These are phyloP conservation scores for Kwoniella heveanensis DNA, from an alignment of 768 basidiomycete genomes.

Conservation along the genomic window DNA sequence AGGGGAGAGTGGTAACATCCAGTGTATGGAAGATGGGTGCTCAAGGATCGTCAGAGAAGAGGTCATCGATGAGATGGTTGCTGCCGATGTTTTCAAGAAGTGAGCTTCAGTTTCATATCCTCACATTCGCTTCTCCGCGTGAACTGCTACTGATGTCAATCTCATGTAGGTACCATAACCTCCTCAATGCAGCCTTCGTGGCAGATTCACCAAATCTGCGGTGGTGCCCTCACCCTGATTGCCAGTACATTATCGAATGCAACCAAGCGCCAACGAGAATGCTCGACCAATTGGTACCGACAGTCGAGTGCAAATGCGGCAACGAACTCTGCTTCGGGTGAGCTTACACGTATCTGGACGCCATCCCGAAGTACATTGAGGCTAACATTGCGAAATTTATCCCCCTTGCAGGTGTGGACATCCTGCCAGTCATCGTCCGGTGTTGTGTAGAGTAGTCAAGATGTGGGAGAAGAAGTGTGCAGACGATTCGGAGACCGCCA, in stretches of 20 bases:
- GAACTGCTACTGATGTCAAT: not conserved
- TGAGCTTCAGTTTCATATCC: conserved; percentile 51
- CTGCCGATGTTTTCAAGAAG: conserved; percentile 59
- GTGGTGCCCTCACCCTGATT: conserved; percentile 93
- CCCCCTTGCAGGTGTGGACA: conserved; percentile 63
- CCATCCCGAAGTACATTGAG: no score
- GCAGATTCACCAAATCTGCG: conserved; percentile 76
- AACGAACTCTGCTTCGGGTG: conserved; percentile 90
- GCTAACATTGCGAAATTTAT: not conserved
- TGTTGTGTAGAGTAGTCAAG: conserved; percentile 82
- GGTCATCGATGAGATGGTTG: conserved; percentile 60
- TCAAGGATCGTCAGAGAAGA: conserved; percentile 56
- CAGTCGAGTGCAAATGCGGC: conserved; percentile 75
- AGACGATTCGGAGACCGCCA: conserved; percentile 97
- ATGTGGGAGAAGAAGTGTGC: conserved; percentile 97
- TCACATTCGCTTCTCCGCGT: not conserved
- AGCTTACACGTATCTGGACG: conserved; percentile 2
- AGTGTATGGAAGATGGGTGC: conserved; percentile 59
- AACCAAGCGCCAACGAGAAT: conserved; percentile 75
- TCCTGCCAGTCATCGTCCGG: conserved; percentile 86
- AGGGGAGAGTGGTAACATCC: conserved; percentile 57
- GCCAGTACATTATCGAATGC: conserved; percentile 92
- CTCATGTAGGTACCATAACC: conserved; percentile 72
- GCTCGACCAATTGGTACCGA: conserved; percentile 79
- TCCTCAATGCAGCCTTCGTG: conserved; percentile 88